Percentiles rank a stretch among this genome's conserved stretches.
Conservation (phyloP, 371 early-diverging fungal genomes). For the Nosema muscidifuracis region DNA sequence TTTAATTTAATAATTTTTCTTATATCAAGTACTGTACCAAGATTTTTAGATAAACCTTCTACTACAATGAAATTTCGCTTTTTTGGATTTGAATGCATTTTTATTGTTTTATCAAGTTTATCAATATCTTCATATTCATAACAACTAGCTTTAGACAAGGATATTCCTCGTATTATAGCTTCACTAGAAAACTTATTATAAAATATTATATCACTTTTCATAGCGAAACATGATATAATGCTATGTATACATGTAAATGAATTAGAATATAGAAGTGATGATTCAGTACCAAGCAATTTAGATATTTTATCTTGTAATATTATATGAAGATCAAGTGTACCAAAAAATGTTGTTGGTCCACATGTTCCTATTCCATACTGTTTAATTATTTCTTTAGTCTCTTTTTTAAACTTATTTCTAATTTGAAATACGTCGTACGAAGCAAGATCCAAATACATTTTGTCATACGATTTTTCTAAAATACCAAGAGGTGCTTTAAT, state of each 20-base stretch:
- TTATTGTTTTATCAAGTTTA: slow-evolving; percentile 50
- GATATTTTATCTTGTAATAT: slow-evolving; percentile 82
- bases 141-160: slow-evolving; percentile 45
- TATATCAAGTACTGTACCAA: slow-evolving; percentile 80
- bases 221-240: slow-evolving; percentile 91
- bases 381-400: slow-evolving; percentile 74
- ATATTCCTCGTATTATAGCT: slow-evolving; percentile 59
- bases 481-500: neutral
- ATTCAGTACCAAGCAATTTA: slow-evolving; percentile 74
- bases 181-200: slow-evolving; percentile 63
- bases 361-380: slow-evolving; percentile 97
- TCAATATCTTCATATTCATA: slow-evolving; percentile 49
- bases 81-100: slow-evolving; percentile 41
- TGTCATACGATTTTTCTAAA: neutral
- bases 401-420: slow-evolving; percentile 64
- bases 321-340: slow-evolving; percentile 93
- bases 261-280: slow-evolving; percentile 92
- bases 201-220: slow-evolving; percentile 86
- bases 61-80: slow-evolving; percentile 82
- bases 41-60: slow-evolving; percentile 86
- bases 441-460: neutral
- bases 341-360: slow-evolving; percentile 95
- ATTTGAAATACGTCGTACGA: slow-evolving; percentile 48
- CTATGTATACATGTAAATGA: slow-evolving; percentile 81
- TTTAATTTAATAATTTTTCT: slow-evolving; percentile 77